Percentiles rank a stretch among this genome's conserved stretches.
Evolutionary conservation across 495 filamentous ascomycete genomes (phyloP).

Genomic region (Lophiostoma macrostomum): DNA sequence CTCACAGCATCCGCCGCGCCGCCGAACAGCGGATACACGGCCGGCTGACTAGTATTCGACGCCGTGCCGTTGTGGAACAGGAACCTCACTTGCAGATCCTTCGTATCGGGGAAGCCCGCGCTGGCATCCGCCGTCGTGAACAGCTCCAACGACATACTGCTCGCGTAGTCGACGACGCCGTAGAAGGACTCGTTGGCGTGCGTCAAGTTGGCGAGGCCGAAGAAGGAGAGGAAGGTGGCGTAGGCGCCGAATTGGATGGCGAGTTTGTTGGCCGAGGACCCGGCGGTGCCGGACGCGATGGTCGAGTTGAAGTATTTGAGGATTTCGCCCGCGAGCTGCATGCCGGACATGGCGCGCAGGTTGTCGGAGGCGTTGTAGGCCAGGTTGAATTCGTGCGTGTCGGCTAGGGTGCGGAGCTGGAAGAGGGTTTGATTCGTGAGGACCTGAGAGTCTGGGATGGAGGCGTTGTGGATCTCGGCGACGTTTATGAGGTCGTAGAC

Average conservation of each 20-base stretch:
- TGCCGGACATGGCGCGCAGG: constrained; percentile 62
- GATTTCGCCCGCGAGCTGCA: constrained; percentile 63
- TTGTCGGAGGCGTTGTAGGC: constrained; percentile 58
- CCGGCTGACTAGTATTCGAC: constrained; percentile 48
- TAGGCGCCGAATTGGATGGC: constrained; percentile 67
- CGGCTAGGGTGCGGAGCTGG: constrained; percentile 62
- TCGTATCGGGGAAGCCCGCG: constrained; percentile 48
- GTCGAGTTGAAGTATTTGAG: constrained; percentile 54
- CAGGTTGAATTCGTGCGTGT: constrained; percentile 61
- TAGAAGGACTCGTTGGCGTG: constrained; percentile 58
- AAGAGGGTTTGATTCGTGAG: constrained; percentile 51
- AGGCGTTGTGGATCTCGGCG: constrained; percentile 65
- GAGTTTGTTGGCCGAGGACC: constrained; percentile 48
- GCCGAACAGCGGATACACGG: constrained; percentile 63
- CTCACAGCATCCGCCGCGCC: constrained; percentile 51
- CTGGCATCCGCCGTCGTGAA: constrained; percentile 53
- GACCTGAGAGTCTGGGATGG: constrained; percentile 51
- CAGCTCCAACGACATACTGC: constrained; percentile 70
- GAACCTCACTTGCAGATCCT: constrained; percentile 70
- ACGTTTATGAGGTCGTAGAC: constrained; percentile 76
- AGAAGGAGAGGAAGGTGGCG: constrained; percentile 70
- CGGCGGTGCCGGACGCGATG: constrained; percentile 41
- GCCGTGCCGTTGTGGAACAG: constrained; percentile 73
- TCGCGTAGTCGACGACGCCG: constrained; percentile 66
- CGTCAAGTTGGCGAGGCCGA: constrained; percentile 63